These are phyloP conservation scores for Cornus suecica DNA, from an alignment of 148 eudicot species.

Conservation along the genomic window DNA sequence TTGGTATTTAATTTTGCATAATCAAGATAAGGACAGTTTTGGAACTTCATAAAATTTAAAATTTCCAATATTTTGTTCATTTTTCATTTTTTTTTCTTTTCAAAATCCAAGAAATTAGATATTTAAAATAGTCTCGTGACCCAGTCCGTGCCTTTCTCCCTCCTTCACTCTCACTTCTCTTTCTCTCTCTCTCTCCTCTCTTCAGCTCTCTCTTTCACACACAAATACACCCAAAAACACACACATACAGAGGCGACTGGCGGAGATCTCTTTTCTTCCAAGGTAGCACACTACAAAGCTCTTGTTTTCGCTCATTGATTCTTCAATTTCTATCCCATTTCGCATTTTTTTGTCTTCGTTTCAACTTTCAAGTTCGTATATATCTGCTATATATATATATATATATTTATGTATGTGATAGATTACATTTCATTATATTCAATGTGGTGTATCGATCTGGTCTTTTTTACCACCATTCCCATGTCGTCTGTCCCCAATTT, in stretches of 20 bases:
- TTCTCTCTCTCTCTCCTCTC: slow-evolving; percentile 25
- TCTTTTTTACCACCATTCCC: not conserved
- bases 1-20: not conserved
- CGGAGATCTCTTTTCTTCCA: slow-evolving; percentile 19
- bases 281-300: not conserved
- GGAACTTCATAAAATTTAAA: not conserved
- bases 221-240: too few relatives aligned
- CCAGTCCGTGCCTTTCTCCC: slow-evolving; percentile 26
- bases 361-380: slow-evolving; percentile 8
- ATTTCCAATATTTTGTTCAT: not conserved
- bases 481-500: not conserved
- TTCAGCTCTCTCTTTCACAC: too few relatives aligned
- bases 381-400: not conserved
- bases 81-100: too few relatives aligned
- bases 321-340: not conserved
- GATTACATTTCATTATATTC: not conserved
- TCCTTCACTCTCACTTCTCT: slow-evolving; percentile 16
- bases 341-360: not conserved
- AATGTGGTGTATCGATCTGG: slow-evolving; percentile 13
- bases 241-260: not conserved
- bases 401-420: not conserved
- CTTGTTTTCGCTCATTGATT: not conserved
- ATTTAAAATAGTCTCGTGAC: slow-evolving; percentile 35
- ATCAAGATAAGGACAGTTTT: not conserved
- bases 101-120: not conserved